A percentile compares a stretch with the other conserved stretches of the same genome.
These are phyloP conservation scores for Pichia occidentalis DNA, from an alignment of 805 yeast genomes.

Conservation along the genomic window DNA sequence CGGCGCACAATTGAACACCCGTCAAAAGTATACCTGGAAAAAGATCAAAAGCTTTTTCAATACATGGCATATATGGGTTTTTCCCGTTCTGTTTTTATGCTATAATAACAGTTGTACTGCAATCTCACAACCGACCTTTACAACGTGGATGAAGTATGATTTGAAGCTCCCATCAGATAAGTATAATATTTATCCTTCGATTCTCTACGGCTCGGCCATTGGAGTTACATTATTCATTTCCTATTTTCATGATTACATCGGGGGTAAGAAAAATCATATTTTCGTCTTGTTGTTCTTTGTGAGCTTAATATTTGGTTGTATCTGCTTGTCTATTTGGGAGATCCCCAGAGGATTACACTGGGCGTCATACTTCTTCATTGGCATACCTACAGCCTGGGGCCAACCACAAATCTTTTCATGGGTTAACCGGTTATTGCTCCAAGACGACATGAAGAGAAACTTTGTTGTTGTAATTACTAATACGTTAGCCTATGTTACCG, in stretches of 20 bases:
- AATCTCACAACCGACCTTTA: constrained; percentile 35
- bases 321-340: constrained; percentile 41
- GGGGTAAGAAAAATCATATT: constrained; percentile 32
- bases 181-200: constrained; percentile 39
- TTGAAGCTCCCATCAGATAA: constrained; percentile 28
- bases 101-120: constrained; percentile 33
- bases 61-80: constrained; percentile 44
- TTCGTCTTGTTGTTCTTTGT: constrained; percentile 35
- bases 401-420: constrained; percentile 52
- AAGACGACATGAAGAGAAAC: constrained; percentile 39
- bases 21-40: constrained; percentile 35
- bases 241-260: constrained; percentile 32
- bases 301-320: constrained; percentile 37
- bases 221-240: constrained; percentile 32
- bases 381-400: constrained; percentile 45
- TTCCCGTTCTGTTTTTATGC: constrained; percentile 36
- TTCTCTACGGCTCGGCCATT: constrained; percentile 35
- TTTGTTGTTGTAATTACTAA: constrained; percentile 36
- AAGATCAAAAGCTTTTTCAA: constrained; percentile 35
- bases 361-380: constrained; percentile 43
- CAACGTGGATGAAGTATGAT: constrained; percentile 37
- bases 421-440: constrained; percentile 42
- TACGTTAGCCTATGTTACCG: constrained; percentile 36
- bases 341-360: constrained; percentile 44
- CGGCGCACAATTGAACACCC: constrained; percentile 35